A percentile compares a stretch with the other conserved stretches of the same genome.
phyloP scores from a whole-genome alignment of 2,329 filamentous ascomycete genomes.

The Lasiodiplodia citricola region DNA sequence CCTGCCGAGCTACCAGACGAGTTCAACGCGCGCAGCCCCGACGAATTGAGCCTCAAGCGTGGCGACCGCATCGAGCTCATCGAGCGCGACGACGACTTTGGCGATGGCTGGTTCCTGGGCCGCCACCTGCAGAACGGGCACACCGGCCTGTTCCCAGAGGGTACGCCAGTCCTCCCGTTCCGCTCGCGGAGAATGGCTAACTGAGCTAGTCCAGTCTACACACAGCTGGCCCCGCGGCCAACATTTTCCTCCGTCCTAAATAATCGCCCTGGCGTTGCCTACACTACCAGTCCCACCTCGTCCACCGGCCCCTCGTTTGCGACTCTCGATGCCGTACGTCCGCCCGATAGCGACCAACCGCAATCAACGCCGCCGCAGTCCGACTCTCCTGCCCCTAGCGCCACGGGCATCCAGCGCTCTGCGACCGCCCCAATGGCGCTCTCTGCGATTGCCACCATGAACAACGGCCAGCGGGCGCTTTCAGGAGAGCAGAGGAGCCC shows the following conservation, averaged over 20 bases:
- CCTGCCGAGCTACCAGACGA: slow-evolving; percentile 67
- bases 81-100: slow-evolving; percentile 86
- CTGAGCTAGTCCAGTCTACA: slow-evolving; percentile 65
- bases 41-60: slow-evolving; percentile 87
- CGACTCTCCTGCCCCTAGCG: neutral
- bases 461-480: slow-evolving; percentile 22
- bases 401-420: slow-evolving; percentile 13
- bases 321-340: neutral
- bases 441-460: slow-evolving; percentile 1
- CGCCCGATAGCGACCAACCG: neutral
- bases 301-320: slow-evolving; percentile 9
- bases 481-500: slow-evolving; percentile 62
- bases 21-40: slow-evolving; percentile 87
- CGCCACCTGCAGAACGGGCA: slow-evolving; percentile 74
- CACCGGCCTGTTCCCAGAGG: slow-evolving; percentile 82
- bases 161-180: slow-evolving; percentile 52
- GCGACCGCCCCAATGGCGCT: slow-evolving; percentile 21
- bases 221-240: slow-evolving; percentile 61
- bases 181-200: slow-evolving; percentile 20
- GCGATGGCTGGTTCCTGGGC: slow-evolving; percentile 83
- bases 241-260: slow-evolving; percentile 30
- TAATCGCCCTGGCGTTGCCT: slow-evolving; percentile 2
- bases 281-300: slow-evolving; percentile 8
- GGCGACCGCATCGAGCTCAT: slow-evolving; percentile 83
- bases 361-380: neutral